phyloP scores from a whole-genome alignment of 441 rosid species.

The Isatis lusitanica region DNA sequence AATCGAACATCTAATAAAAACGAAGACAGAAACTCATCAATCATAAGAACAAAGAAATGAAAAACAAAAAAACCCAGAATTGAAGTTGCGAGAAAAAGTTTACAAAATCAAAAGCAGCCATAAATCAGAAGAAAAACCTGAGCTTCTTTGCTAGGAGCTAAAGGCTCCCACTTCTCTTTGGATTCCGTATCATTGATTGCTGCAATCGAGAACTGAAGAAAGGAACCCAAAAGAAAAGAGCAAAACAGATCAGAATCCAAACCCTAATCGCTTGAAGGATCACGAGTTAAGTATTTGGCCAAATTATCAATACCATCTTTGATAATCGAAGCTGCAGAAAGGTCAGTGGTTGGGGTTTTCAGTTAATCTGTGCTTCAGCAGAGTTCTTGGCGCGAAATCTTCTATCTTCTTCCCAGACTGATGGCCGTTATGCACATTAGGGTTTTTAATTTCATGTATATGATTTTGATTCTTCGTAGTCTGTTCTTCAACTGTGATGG shows the following conservation, averaged over 20 bases:
- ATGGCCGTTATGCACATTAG: conserved; percentile 18
- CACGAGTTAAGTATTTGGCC: background rate
- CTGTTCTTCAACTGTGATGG: background rate
- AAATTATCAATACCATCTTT: conserved; percentile 43
- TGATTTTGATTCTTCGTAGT: background rate
- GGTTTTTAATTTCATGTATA: conserved; percentile 5
- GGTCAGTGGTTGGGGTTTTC: conserved; percentile 1
- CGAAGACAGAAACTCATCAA: background rate
- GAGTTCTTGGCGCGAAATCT: conserved; percentile 18
- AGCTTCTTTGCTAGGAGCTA: conserved; percentile 98
- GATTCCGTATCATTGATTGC: conserved; percentile 95
- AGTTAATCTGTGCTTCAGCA: conserved; percentile 19
- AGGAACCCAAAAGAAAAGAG: background rate
- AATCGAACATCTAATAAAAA: background rate
- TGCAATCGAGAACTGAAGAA: conserved; percentile 79
- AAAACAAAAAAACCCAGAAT: background rate
- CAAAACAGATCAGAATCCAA: background rate
- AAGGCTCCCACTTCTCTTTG: conserved; percentile 86
- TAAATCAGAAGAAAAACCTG: conserved; percentile 54
- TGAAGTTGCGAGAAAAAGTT: background rate
- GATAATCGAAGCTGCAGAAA: conserved; percentile 1
- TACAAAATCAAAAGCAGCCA: background rate
- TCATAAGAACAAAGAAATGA: background rate
- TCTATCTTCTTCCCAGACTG: conserved; percentile 28
- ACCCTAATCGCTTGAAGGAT: conserved; percentile 1